Percentiles rank a stretch among this genome's conserved stretches.
Evolutionary conservation across 352 stramenopile species (phyloP).

Genomic region (Pythium volutum): DNA sequence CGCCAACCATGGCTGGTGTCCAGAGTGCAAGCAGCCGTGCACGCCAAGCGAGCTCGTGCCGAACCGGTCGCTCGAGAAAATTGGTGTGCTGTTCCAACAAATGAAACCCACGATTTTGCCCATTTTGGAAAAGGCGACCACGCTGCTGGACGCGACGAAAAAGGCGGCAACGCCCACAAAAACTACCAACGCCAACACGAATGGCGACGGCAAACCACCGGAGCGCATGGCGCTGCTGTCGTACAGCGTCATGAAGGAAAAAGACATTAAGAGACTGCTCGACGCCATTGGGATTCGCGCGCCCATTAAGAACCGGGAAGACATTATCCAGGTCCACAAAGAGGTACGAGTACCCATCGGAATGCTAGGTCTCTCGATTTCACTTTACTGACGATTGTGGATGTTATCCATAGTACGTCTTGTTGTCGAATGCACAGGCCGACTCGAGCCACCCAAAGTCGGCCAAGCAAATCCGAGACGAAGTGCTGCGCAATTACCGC

Average conservation of each 20-base stretch:
- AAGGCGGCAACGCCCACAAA: constrained; percentile 19
- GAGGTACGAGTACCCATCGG: too few species aligned
- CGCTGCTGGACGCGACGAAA: background rate
- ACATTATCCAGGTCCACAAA: constrained; percentile 88
- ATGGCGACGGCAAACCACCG: constrained; percentile 29
- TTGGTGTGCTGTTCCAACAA: constrained; percentile 61
- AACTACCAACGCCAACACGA: constrained; percentile 16
- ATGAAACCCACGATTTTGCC: constrained; percentile 67
- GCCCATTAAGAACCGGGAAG: constrained; percentile 65
- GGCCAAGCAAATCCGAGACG: constrained; percentile 48
- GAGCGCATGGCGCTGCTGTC: constrained; percentile 74
- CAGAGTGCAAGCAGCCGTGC: constrained; percentile 76
- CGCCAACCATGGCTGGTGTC: constrained; percentile 68
- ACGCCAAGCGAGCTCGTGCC: constrained; percentile 52
- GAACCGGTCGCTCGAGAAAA: constrained; percentile 73
- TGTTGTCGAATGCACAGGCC: constrained; percentile 75
- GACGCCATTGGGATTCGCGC: constrained; percentile 62
- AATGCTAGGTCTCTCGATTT: too few species aligned
- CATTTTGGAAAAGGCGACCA: constrained; percentile 26
- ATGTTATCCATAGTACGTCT: constrained; percentile 49
- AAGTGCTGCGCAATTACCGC: constrained; percentile 71
- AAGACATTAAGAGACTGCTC: constrained; percentile 73
- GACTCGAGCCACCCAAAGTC: constrained; percentile 80
- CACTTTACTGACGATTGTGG: background rate
- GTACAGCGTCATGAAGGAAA: constrained; percentile 86